These are phyloP conservation scores for Penicillium malachiteum DNA, from an alignment of 495 filamentous ascomycete genomes.

Conservation along the genomic window DNA sequence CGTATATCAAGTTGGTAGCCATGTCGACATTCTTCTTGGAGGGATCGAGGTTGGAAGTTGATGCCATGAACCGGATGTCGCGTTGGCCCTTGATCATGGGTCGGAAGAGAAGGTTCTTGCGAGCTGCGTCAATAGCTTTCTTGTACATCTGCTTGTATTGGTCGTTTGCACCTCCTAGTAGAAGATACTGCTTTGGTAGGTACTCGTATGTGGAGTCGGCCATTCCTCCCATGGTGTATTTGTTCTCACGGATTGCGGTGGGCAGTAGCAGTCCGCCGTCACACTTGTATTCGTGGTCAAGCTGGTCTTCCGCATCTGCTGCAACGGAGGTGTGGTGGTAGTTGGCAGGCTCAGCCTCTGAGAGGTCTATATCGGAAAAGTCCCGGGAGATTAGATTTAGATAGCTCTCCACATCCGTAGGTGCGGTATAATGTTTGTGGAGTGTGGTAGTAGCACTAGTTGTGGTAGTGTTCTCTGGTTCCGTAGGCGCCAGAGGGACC, in stretches of 20 bases:
- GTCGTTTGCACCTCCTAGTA: conserved; percentile 77
- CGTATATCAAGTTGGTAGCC: conserved; percentile 43
- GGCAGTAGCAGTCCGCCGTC: conserved; percentile 29
- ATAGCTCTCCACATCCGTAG: conserved; percentile 30
- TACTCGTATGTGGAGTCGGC: conserved; percentile 96
- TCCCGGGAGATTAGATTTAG: conserved; percentile 21
- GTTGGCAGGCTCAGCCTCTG: conserved; percentile 27
- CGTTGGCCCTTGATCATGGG: conserved; percentile 75
- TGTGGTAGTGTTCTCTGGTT: background rate
- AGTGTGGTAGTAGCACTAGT: conserved; percentile 1
- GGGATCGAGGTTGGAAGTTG: conserved; percentile 46
- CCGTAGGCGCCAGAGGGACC: background rate
- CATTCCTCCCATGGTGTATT: conserved; percentile 74
- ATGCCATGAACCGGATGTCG: conserved; percentile 72
- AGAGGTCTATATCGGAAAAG: conserved; percentile 14
- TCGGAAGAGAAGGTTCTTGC: conserved; percentile 76
- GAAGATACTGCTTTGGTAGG: conserved; percentile 72
- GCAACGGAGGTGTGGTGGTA: conserved; percentile 11
- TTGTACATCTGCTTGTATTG: conserved; percentile 85
- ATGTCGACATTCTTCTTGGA: conserved; percentile 13
- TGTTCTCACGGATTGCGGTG: conserved; percentile 27
- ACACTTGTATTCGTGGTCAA: conserved; percentile 20
- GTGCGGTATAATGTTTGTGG: conserved; percentile 15
- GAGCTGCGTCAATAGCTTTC: conserved; percentile 64
- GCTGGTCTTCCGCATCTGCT: background rate